phyloP scores from a whole-genome alignment of 2,329 filamentous ascomycete genomes.

The Verticillium zaregamsianum region DNA sequence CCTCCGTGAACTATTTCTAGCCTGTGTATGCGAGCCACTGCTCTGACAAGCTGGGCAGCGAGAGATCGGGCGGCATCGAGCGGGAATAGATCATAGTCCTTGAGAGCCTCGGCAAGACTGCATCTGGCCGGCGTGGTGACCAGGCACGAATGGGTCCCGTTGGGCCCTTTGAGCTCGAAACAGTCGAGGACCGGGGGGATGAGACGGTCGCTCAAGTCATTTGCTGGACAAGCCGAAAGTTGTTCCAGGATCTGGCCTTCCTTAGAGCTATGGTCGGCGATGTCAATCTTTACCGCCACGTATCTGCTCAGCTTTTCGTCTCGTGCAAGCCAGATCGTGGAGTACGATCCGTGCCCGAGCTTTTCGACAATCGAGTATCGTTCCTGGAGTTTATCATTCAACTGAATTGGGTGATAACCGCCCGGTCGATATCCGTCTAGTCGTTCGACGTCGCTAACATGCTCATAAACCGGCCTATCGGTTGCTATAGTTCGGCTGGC shows the following conservation, averaged over 20 bases:
- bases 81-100: constrained; percentile 6
- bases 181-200: constrained; percentile 10
- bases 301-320: constrained; percentile 14
- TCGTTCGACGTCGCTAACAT: constrained; percentile 5
- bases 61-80: constrained; percentile 12
- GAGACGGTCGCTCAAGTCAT: not conserved
- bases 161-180: constrained; percentile 11
- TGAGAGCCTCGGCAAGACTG: constrained; percentile 10
- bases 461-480: not conserved
- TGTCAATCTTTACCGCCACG: constrained; percentile 20
- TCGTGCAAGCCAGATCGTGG: constrained; percentile 22
- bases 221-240: not conserved
- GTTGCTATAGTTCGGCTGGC: not conserved
- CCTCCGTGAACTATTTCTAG: constrained; percentile 20
- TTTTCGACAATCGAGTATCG: constrained; percentile 13
- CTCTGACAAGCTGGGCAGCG: constrained; percentile 15
- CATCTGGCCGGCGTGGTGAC: constrained; percentile 12
- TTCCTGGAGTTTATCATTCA: constrained; percentile 25
- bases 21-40: constrained; percentile 16
- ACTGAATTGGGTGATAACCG: constrained; percentile 29
- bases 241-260: constrained; percentile 14
- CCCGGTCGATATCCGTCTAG: constrained; percentile 21
- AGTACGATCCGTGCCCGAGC: constrained; percentile 15
- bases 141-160: constrained; percentile 13
- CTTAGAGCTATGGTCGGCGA: constrained; percentile 10